These are phyloP conservation scores for Setomelanomma holmii DNA, from an alignment of 2,329 filamentous ascomycete genomes.

Conservation along the genomic window DNA sequence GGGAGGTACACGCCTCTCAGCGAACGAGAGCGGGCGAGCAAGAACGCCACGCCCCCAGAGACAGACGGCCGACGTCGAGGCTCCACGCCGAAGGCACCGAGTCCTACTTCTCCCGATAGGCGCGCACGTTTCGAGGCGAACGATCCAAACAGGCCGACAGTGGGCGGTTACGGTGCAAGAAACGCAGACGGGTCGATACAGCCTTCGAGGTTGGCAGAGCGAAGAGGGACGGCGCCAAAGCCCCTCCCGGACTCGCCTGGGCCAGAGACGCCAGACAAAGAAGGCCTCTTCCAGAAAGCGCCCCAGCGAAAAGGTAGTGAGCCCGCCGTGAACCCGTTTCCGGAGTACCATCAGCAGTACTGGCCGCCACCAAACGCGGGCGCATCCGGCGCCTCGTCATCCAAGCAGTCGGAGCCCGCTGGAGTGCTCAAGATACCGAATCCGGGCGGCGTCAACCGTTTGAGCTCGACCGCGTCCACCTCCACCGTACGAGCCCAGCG, in stretches of 20 bases:
- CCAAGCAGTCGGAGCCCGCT: slow-evolving; percentile 28
- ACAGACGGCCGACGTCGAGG: slow-evolving; percentile 39
- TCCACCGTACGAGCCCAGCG: slow-evolving; percentile 91
- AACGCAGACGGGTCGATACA: slow-evolving; percentile 46
- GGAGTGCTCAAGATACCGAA: slow-evolving; percentile 60
- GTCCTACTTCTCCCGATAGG: slow-evolving; percentile 38
- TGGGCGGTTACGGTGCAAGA: slow-evolving; percentile 53
- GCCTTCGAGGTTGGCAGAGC: slow-evolving; percentile 75
- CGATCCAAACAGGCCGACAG: slow-evolving; percentile 58
- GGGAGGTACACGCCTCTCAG: slow-evolving; percentile 46
- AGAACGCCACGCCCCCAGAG: slow-evolving; percentile 44
- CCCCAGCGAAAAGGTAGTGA: slow-evolving; percentile 49
- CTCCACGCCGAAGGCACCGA: slow-evolving; percentile 38
- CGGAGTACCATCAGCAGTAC: slow-evolving; percentile 67
- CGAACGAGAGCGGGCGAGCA: slow-evolving; percentile 43
- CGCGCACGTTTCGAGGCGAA: slow-evolving; percentile 55
- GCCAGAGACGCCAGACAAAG: slow-evolving; percentile 75
- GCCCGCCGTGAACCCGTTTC: slow-evolving; percentile 51
- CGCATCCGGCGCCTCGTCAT: slow-evolving; percentile 1
- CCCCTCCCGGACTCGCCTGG: slow-evolving; percentile 83
- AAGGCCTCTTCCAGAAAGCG: slow-evolving; percentile 77
- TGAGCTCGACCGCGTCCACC: slow-evolving; percentile 85
- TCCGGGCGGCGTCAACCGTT: slow-evolving; percentile 63
- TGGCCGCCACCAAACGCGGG: slow-evolving; percentile 57
- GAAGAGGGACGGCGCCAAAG: slow-evolving; percentile 81